phyloP scores from a whole-genome alignment of 768 basidiomycete genomes.

The Lactarius trivialis region DNA sequence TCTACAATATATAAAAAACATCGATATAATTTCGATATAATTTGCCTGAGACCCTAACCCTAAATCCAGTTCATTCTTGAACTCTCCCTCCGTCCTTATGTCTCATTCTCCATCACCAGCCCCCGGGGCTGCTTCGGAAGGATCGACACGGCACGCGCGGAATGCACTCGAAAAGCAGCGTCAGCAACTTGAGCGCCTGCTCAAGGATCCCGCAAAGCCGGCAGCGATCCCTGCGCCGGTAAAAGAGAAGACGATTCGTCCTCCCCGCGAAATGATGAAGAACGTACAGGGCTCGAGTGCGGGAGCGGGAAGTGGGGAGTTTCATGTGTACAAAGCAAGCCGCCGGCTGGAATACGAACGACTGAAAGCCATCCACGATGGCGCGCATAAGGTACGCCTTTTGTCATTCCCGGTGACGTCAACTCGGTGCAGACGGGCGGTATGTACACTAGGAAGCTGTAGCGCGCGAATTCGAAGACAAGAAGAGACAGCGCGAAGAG shows the following conservation, averaged over 20 bases:
- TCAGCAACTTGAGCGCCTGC: slow-evolving; percentile 74
- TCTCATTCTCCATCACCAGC: slow-evolving; percentile 29
- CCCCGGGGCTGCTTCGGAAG: slow-evolving; percentile 23
- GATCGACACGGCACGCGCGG: slow-evolving; percentile 37
- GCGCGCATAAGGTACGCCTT: slow-evolving; percentile 58
- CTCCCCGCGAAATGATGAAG: slow-evolving; percentile 96
- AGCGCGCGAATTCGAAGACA: slow-evolving; percentile 65
- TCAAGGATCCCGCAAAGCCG: slow-evolving; percentile 83
- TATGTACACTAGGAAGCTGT: slow-evolving; percentile 53
- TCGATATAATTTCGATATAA: neutral
- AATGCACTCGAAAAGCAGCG: slow-evolving; percentile 49
- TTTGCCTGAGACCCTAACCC: slow-evolving; percentile 14
- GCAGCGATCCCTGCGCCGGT: slow-evolving; percentile 74
- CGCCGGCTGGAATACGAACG: slow-evolving; percentile 93
- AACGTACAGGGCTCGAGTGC: slow-evolving; percentile 98
- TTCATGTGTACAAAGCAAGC: slow-evolving; percentile 97
- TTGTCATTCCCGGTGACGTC: neutral
- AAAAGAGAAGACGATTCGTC: slow-evolving; percentile 73
- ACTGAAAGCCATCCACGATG: slow-evolving; percentile 83
- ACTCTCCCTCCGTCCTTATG: slow-evolving; percentile 15
- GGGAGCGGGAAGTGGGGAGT: slow-evolving; percentile 95
- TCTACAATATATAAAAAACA: too few species aligned
- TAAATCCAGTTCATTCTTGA: neutral
- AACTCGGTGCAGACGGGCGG: neutral
- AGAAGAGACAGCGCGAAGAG: slow-evolving; percentile 64